Base-by-base conservation (phyloP, 148 eudicot species). In the Spergularia marina region DNA sequence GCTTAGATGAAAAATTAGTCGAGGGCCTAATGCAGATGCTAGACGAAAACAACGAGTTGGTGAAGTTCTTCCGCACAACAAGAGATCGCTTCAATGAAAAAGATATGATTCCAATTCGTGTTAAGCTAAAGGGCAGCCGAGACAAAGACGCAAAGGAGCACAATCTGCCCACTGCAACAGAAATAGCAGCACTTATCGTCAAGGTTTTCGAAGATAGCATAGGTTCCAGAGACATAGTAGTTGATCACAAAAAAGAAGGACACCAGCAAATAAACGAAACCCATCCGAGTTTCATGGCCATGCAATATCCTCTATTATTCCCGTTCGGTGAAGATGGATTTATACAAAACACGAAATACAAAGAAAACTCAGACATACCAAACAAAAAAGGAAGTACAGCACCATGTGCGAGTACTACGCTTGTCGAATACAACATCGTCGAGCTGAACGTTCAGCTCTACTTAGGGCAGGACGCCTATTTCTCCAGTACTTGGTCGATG, bases 401-500 rank as follows among this genome's bases (percentile, higher is more conserved):
- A 59, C 23, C 21, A 15, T 59, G 10, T 15, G 63, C 10, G 63
- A 59, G 23, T 59, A 7, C 23, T n/a, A n/a, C n/a, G n/a, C n/a
- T n/a, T n/a, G n/a, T n/a, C n/a, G n/a, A n/a, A n/a, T n/a, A n/a
- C n/a, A n/a, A 49, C 67, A 69, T 6, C 63, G 79, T 30, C 25
- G 44, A 1, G 12, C 2, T 2, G 74, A 69, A 72, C 5, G 47
- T 5, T 53, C 34, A 4, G 36, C 44, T 7, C 18, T 70, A 8
- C 17, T 71, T 13, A 25, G 16, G n/a, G 41, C 17, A 14, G 63
- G 74, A 30, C 41, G 52, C 3, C n/a, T 71, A 39, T 25, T 30
- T 14, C 60, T 15, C 5, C 78, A 82, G 2, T 73, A 59, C 8
- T 16, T 68, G 2, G 84, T 73, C 2, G 78, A 73, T 69, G 71